A percentile compares a stretch with the other conserved stretches of the same genome.
Conservation (phyloP, 2,329 filamentous ascomycete genomes). For the Venturiaceae sp. region DNA sequence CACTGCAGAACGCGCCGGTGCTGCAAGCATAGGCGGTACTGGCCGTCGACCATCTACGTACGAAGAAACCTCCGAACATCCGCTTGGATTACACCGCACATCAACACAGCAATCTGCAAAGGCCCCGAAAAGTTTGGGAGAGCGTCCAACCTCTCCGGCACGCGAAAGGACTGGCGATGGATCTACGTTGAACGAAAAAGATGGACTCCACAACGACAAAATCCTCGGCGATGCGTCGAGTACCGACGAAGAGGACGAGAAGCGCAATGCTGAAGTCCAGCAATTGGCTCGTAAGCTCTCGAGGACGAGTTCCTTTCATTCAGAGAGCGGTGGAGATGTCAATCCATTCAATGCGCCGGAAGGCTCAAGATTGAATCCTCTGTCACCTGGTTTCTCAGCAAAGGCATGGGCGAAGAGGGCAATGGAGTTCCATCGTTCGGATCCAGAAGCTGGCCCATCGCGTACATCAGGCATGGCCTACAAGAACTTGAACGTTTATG, state of each 20-base stretch:
- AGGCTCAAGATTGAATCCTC: constrained; percentile 35
- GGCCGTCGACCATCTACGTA: not conserved
- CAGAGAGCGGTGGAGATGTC: constrained; percentile 16
- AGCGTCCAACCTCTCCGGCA: not conserved
- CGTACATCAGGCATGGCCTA: constrained; percentile 38
- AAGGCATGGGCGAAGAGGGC: constrained; percentile 40
- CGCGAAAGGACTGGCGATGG: not conserved
- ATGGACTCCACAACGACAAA: not conserved
- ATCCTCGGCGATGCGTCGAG: not conserved
- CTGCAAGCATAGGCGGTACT: not conserved
- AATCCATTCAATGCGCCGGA: constrained; percentile 29
- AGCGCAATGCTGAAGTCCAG: constrained; percentile 26
- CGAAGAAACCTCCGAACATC: not conserved
- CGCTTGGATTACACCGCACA: not conserved
- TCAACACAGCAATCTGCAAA: not conserved
- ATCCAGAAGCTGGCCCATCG: constrained; percentile 28
- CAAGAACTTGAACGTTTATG: constrained; percentile 36
- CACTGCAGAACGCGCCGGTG: not conserved
- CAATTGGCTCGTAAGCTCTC: constrained; percentile 33
- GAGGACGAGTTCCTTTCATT: constrained; percentile 26
- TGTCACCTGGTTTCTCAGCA: constrained; percentile 36
- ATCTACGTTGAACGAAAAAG: not conserved
- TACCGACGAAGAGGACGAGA: constrained; percentile 12
- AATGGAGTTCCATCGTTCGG: constrained; percentile 33
- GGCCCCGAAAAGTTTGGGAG: too few relatives aligned